These are phyloP conservation scores for Lactarius trivialis DNA, from an alignment of 768 basidiomycete genomes.

Conservation along the genomic window DNA sequence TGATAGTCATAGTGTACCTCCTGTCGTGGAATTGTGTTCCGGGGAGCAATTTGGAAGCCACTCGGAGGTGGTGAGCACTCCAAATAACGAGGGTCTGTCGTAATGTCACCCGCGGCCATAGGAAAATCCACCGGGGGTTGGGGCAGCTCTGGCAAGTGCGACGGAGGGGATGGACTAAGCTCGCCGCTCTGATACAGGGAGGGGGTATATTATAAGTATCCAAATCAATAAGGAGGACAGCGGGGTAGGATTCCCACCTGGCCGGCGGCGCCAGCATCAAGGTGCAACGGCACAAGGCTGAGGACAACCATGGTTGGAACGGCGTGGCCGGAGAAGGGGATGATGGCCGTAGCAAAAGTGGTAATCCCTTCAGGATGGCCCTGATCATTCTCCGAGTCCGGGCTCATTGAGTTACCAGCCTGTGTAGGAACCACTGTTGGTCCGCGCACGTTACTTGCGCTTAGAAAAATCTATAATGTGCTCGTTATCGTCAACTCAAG, in stretches of 20 bases:
- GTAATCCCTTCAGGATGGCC: neutral
- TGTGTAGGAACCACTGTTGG: neutral
- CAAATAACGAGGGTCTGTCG: neutral
- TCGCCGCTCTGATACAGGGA: neutral
- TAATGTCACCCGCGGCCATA: neutral
- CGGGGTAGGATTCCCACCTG: neutral
- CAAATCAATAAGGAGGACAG: neutral
- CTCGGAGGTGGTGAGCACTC: neutral
- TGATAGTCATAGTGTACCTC: neutral
- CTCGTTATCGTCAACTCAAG: neutral
- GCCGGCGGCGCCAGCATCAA: too few relatives aligned
- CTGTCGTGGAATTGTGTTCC: neutral
- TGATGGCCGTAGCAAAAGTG: neutral
- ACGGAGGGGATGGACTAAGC: neutral
- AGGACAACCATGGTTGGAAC: neutral
- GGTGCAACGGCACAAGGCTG: neutral
- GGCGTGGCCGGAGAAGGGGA: neutral
- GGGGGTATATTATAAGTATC: neutral
- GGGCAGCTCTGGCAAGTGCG: neutral
- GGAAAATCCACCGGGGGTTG: neutral
- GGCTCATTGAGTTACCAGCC: neutral
- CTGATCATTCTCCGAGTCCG: neutral
- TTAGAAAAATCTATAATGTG: neutral
- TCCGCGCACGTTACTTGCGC: neutral
- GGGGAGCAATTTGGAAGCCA: neutral